Conservation (phyloP, 2,329 filamentous ascomycete species). For the Tolypocladium pustulatum region DNA sequence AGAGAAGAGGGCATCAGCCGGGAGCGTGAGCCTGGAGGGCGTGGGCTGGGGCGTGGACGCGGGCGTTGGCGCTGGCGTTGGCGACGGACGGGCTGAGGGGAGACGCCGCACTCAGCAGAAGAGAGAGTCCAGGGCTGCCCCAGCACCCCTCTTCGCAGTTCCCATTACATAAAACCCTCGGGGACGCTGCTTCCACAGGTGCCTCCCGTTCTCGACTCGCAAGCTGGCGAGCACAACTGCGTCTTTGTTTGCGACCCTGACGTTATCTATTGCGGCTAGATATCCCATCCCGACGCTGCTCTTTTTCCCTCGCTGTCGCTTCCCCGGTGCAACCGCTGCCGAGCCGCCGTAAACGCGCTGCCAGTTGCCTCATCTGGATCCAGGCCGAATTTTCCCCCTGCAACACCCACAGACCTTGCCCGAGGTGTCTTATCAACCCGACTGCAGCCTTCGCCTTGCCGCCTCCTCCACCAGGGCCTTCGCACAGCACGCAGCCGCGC, state of each 20-base stretch:
- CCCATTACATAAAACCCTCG: constrained; percentile 29
- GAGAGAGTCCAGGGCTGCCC: background rate
- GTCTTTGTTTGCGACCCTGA: background rate
- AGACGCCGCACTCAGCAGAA: constrained; percentile 1
- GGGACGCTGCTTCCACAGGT: constrained; percentile 15
- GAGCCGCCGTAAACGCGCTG: constrained; percentile 16
- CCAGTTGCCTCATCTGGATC: constrained; percentile 6
- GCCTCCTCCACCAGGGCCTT: background rate
- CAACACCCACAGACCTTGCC: constrained; percentile 10
- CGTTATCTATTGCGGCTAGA: constrained; percentile 17
- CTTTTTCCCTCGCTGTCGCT: background rate
- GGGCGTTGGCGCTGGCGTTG: background rate
- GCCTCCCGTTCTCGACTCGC: constrained; percentile 15
- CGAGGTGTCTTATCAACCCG: background rate
- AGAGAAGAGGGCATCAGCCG: background rate
- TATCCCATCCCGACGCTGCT: constrained; percentile 7
- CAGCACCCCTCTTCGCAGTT: constrained; percentile 18
- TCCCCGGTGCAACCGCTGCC: constrained; percentile 1
- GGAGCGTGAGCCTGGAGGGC: background rate
- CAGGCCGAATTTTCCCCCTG: constrained; percentile 11
- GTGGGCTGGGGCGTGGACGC: background rate
- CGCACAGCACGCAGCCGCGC: background rate
- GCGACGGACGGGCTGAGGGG: background rate
- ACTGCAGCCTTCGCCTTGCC: background rate
- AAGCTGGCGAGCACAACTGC: background rate